Conservation (phyloP, 1,139 yeast species). For the Eremothecium sinecaudum region DNA sequence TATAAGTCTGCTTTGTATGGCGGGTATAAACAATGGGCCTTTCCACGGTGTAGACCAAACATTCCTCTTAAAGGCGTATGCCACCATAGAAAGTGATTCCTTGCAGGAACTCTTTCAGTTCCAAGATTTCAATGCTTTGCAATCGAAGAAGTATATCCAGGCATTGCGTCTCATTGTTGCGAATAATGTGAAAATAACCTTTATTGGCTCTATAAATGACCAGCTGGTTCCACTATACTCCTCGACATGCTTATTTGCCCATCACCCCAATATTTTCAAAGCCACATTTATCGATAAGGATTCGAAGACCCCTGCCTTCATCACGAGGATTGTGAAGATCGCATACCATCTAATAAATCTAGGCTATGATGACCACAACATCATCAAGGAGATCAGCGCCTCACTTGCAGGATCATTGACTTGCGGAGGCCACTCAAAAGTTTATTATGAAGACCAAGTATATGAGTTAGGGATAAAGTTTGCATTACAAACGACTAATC, state of each 20-base stretch:
- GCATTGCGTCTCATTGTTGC: slow-evolving; percentile 55
- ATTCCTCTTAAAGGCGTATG: slow-evolving; percentile 74
- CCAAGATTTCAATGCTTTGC: slow-evolving; percentile 63
- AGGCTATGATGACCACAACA: slow-evolving; percentile 67
- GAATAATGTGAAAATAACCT: slow-evolving; percentile 66
- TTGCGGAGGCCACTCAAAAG: slow-evolving; percentile 88
- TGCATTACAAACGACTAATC: slow-evolving; percentile 64
- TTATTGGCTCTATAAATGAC: slow-evolving; percentile 83
- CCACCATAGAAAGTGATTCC: slow-evolving; percentile 83
- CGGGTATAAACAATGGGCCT: slow-evolving; percentile 91
- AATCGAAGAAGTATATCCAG: slow-evolving; percentile 55
- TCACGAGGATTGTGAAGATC: slow-evolving; percentile 42
- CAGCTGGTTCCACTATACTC: slow-evolving; percentile 89
- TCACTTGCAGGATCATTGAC: slow-evolving; percentile 85
- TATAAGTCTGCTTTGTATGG: slow-evolving; percentile 82
- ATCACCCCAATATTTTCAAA: slow-evolving; percentile 82
- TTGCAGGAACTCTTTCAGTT: slow-evolving; percentile 78
- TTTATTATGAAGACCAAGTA: slow-evolving; percentile 77
- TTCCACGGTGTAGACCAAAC: slow-evolving; percentile 82
- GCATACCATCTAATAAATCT: slow-evolving; percentile 48
- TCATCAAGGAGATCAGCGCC: slow-evolving; percentile 70
- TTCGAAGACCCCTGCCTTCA: slow-evolving; percentile 42
- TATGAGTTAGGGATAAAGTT: slow-evolving; percentile 72
- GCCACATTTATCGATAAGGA: slow-evolving; percentile 74
- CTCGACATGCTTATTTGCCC: slow-evolving; percentile 68